Evolutionary conservation across 257 asterid genomes (phyloP), one percentile per base, ranked within the genome.

Genomic region (Nicotiana paniculata): DNA sequence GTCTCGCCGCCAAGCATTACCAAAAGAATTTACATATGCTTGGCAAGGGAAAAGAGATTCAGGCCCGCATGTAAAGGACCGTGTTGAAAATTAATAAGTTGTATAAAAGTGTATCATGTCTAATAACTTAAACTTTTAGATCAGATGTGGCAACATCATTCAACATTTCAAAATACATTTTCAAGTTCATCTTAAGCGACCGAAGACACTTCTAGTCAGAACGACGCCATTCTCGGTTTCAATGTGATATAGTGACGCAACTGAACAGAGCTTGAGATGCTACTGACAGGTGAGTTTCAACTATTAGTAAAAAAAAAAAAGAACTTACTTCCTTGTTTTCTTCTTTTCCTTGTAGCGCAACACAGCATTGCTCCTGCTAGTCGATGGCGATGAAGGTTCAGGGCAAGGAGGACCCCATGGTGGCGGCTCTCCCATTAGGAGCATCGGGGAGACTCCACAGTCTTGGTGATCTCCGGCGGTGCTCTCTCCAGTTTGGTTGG

Each of bases 331-430:
- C 89, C 98, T 90, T 79, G 94, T 84, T 90, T 96, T 96, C 88
- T 94, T 96, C 95, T 96, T 96, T 85, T 96, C 98, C 90, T 88
- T 94, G 88, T 96, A 96, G 65, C 99, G 97, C 92, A 90, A 82
- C 74, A 96, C 99, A 67, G 98, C 99, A 85, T 90, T 89, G 74
- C 77, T 94, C 88, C 99, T 88, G 83, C 90, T 90, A 57, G 93
- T 88, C 46, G 95, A 82, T 83, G 91, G 91, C 32, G 79, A 46
- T 18, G 93, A 85, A 88, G 61, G 85, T 74, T 96, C 98, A 63
- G 91, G 89, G 80, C 90, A 91, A 3, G 90, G 91, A 55, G 93
- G 86, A 83, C 85, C 85, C 97, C 95, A 89, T 2, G 94, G 94
- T 24, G 97, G 97, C 81, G 97, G 97, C 81, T 93, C 98, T 21